Evolutionary conservation across 805 yeast species (phyloP).

Genomic region (Ogataea saltuana): DNA sequence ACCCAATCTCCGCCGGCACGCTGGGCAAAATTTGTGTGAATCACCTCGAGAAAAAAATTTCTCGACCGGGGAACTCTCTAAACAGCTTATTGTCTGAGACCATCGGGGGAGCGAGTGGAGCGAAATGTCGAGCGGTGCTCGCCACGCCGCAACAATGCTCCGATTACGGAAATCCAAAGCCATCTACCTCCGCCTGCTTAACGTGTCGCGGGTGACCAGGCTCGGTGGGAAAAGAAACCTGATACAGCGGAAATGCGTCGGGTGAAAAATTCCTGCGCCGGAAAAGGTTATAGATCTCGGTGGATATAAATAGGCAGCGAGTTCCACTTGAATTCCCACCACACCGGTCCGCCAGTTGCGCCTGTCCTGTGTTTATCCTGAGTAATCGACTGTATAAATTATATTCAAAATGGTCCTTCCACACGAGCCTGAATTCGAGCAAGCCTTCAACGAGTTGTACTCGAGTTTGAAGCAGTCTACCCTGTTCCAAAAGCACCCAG

Average conservation of each 20-base stretch:
- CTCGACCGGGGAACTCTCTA: not conserved
- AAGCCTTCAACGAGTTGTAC: slow-evolving; percentile 93
- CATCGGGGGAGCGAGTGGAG: slow-evolving; percentile 7
- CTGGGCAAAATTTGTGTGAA: slow-evolving; percentile 1
- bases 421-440: slow-evolving; percentile 97
- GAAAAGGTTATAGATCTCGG: not conserved
- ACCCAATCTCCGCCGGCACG: slow-evolving; percentile 4
- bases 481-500: slow-evolving; percentile 84
- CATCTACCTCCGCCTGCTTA: too few relatives aligned
- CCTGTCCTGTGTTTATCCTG: slow-evolving; percentile 5
- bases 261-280: not conserved
- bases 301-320: slow-evolving; percentile 1
- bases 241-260: not conserved
- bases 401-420: slow-evolving; percentile 65
- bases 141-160: slow-evolving; percentile 7
- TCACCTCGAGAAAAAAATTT: slow-evolving; percentile 4
- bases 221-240: slow-evolving; percentile 2
- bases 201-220: too few relatives aligned
- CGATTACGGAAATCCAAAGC: slow-evolving; percentile 12
- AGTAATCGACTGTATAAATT: slow-evolving; percentile 1
- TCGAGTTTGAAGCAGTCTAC: slow-evolving; percentile 89
- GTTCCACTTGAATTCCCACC: slow-evolving; percentile 3
- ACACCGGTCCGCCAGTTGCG: not conserved
- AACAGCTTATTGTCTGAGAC: not conserved
- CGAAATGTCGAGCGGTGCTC: not conserved